phyloP scores from a whole-genome alignment of 192 early-diverging fungal species.

The Dissophora globulifera region DNA sequence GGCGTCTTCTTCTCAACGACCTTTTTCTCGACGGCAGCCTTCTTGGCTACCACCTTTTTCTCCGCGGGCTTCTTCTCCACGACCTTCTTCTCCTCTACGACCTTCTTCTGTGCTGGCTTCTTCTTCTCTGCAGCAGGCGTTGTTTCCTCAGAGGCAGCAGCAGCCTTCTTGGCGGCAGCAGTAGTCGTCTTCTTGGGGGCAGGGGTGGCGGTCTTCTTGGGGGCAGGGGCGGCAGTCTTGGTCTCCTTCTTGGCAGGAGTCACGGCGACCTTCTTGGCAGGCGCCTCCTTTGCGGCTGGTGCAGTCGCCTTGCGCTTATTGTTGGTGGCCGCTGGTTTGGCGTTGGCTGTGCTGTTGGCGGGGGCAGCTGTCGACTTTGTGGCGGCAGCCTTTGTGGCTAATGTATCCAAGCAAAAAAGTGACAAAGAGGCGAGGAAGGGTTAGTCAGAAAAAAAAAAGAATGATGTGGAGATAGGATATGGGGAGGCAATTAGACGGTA shows the following conservation, averaged over 20 bases:
- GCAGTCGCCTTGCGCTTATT: conserved; percentile 47
- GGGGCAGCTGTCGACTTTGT: conserved; percentile 21
- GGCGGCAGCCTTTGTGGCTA: conserved; percentile 7
- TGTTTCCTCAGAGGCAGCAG: conserved; percentile 27
- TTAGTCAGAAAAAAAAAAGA: background rate
- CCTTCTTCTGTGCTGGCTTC: conserved; percentile 56
- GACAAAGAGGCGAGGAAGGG: background rate
- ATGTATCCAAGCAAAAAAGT: too few relatives aligned
- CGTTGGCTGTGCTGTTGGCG: conserved; percentile 1
- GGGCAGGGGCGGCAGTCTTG: conserved; percentile 42
- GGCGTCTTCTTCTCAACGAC: conserved; percentile 20
- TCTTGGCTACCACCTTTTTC: conserved; percentile 24
- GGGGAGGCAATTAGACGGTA: too few relatives aligned
- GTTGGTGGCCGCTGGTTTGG: conserved; percentile 18
- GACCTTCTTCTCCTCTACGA: conserved; percentile 39
- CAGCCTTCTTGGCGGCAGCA: conserved; percentile 32
- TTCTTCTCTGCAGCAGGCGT: conserved; percentile 37
- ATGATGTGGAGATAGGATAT: too few relatives aligned
- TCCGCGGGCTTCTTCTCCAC: conserved; percentile 49
- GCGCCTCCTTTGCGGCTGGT: conserved; percentile 17
- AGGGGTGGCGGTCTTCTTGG: conserved; percentile 31
- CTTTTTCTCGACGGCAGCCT: conserved; percentile 57
- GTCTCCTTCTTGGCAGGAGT: conserved; percentile 44
- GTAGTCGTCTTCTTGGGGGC: conserved; percentile 26
- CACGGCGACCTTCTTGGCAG: conserved; percentile 45